Evolutionary conservation across 2,329 filamentous ascomycete genomes (phyloP).

Genomic region (Leptographium radiaticola): DNA sequence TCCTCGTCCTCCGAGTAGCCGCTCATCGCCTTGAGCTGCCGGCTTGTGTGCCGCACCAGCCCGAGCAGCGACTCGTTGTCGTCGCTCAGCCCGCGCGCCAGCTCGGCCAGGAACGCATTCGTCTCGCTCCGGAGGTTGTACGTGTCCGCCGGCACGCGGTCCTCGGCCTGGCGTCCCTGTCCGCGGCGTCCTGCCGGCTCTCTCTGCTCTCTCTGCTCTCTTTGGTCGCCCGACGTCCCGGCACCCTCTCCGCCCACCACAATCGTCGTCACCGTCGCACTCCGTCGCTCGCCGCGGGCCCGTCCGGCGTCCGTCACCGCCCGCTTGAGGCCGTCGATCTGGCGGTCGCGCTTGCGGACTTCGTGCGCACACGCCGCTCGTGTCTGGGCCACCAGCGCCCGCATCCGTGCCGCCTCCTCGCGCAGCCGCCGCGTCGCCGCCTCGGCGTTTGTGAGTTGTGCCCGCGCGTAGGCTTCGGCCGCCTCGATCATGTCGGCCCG

Average conservation of each 20-base stretch:
- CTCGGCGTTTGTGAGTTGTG: conserved; percentile 62
- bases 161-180: no score
- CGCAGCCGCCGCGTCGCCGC: conserved; percentile 61
- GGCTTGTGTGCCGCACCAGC: conserved; percentile 58
- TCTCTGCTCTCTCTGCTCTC: no score
- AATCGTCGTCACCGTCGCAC: conserved; percentile 42
- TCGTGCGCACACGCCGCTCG: conserved; percentile 82
- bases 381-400: conserved; percentile 68
- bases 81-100: conserved; percentile 73
- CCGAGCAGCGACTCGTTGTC: conserved; percentile 77
- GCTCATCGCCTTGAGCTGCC: conserved; percentile 57
- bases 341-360: conserved; percentile 75
- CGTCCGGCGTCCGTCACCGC: conserved; percentile 63
- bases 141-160: no score
- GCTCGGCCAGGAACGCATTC: conserved; percentile 75
- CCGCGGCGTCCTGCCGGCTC: no score
- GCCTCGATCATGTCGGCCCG: conserved; percentile 49
- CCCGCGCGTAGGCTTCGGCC: conserved; percentile 55
- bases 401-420: conserved; percentile 71
- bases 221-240: conserved; percentile 16
- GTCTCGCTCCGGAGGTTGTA: conserved; percentile 75
- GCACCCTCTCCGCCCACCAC: conserved; percentile 31
- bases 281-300: conserved; percentile 43
- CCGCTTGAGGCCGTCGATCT: conserved; percentile 79
- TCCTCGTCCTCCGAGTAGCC: conserved; percentile 26